Evolutionary conservation across 2,329 filamentous ascomycete species (phyloP).

Genomic region (Trichophyton verrucosum): DNA sequence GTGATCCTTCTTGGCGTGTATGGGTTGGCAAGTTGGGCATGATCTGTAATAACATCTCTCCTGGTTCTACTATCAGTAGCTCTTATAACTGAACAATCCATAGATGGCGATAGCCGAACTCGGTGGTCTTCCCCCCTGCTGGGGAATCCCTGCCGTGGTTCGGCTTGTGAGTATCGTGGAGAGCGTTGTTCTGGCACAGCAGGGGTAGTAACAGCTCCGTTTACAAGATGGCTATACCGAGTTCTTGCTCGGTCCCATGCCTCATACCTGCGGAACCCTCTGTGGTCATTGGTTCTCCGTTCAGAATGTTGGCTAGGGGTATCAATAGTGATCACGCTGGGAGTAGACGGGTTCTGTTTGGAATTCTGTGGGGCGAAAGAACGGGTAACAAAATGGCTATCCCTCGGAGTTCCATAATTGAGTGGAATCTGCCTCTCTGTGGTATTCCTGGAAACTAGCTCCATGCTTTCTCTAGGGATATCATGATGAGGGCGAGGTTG

Average conservation of each 20-base stretch:
- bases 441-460: constrained; percentile 31
- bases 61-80: not conserved
- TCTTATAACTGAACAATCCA: not conserved
- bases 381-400: not conserved
- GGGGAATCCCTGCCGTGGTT: not conserved
- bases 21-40: not conserved
- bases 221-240: constrained; percentile 25
- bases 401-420: not conserved
- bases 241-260: constrained; percentile 36
- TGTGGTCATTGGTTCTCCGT: constrained; percentile 28
- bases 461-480: constrained; percentile 30
- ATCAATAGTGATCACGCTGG: not conserved
- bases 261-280: constrained; percentile 36
- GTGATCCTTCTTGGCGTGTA: not conserved
- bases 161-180: not conserved
- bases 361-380: not conserved
- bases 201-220: not conserved
- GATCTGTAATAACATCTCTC: not conserved
- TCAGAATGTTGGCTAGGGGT: constrained; percentile 12
- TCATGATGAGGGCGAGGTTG: constrained; percentile 4
- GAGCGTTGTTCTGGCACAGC: not conserved
- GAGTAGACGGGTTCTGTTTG: not conserved
- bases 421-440: constrained; percentile 22
- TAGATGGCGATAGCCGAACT: not conserved
- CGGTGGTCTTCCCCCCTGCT: not conserved